Base-by-base conservation (phyloP, 1,139 yeast species). In the Nakaseomyces nivariensis region DNA sequence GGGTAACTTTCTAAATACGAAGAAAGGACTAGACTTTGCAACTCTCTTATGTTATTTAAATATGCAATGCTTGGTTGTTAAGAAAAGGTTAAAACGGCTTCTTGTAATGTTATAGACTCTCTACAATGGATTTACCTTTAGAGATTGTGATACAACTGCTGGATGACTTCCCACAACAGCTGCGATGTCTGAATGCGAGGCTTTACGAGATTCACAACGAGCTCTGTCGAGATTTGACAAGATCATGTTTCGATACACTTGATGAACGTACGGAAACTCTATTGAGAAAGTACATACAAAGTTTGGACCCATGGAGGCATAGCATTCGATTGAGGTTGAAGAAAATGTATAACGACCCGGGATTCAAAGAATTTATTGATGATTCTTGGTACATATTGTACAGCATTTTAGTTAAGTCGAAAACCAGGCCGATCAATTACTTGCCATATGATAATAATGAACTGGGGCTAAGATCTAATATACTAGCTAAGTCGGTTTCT, bases 321-420 rank as follows among this genome's bases (percentile, higher is more conserved):
- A 10, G 17, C 27, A 26, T 43, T 17, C 36, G 49, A 24, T 9
- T 25, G 10, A 25, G 44, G 11, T 24, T 47, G 17, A 29, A 24
- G 22, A 13, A 29, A 9, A 38, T 29, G n/a, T 29, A 26, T 11
- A 6, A 7, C 8, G 25, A 11, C 10, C 33, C 34, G 11, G 44
- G 34, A n/a, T 27, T 27, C 13, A 27, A 13, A 38, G 56, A 53
- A 43, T 55, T 36, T 38, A 48, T 57, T 13, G 52, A 52, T 37
- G 60, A 57, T 40, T 59, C 62, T 7, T 59, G 62, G 62, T 51
- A 53, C 24, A 48, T 58, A 31, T 46, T 58, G 4, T 56, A 54
- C 45, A 52, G 53, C 38, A 47, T 55, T 2, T 40, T 58, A 43
- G 40, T 36, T 25, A 45, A 50, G n/a, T 52, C 53, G 11, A 48